Evolutionary conservation across 1,139 yeast species (phyloP).

Genomic region (Yamadazyma spencermartinsiae): DNA sequence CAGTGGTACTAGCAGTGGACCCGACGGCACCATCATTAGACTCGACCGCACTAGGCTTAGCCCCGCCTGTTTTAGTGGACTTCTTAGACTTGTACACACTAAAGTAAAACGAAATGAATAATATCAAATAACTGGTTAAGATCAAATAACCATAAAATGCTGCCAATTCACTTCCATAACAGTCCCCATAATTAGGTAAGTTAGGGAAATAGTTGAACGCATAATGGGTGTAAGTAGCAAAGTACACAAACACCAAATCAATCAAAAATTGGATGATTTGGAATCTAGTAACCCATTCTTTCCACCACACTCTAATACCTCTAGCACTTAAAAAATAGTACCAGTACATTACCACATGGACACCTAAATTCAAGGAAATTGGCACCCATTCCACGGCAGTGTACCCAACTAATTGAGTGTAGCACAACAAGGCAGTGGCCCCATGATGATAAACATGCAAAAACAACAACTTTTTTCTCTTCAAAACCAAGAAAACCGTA

Average conservation of each 20-base stretch:
- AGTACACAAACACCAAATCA: conserved; percentile 87
- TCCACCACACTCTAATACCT: conserved; percentile 99
- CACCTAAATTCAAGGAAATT: conserved; percentile 82
- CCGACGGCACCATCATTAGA: conserved; percentile 7
- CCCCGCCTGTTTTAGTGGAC: conserved; percentile 3
- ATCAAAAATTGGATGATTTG: conserved; percentile 92
- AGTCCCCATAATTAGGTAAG: conserved; percentile 82
- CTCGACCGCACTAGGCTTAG: conserved; percentile 9
- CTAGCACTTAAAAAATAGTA: conserved; percentile 93
- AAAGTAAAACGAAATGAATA: conserved; percentile 92
- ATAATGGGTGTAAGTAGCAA: conserved; percentile 83
- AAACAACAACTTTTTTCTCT: conserved; percentile 86
- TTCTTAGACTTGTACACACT: conserved; percentile 63
- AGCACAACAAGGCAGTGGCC: conserved; percentile 94
- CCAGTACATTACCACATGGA: conserved; percentile 98
- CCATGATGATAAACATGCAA: conserved; percentile 98
- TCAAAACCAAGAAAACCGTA: conserved; percentile 87
- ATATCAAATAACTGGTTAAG: conserved; percentile 82
- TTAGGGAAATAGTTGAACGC: conserved; percentile 58
- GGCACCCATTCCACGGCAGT: conserved; percentile 97
- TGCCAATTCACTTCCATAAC: conserved; percentile 91
- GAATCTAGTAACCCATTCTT: conserved; percentile 97
- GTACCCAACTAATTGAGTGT: conserved; percentile 86
- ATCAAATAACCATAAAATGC: conserved; percentile 89
- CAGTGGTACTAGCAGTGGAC: conserved; percentile 13